Conservation (phyloP, 2,329 filamentous ascomycete species). For the Sclerotiophoma versabilis region DNA sequence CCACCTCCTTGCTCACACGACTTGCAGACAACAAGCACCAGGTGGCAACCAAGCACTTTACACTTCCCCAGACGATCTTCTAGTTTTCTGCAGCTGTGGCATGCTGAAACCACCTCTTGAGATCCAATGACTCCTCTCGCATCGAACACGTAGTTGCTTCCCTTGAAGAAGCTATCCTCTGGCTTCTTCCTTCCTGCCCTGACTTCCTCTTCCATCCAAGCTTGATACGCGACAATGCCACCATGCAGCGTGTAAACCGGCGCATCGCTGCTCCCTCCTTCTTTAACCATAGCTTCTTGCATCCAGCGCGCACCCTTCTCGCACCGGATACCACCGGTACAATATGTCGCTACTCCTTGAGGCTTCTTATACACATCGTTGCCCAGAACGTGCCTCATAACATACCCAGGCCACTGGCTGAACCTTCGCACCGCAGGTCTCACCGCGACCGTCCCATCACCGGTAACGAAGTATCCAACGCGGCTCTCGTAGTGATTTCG, state of each 20-base stretch:
- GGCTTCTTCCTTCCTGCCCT: conserved; percentile 21
- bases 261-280: conserved; percentile 1
- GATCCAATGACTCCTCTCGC: conserved; percentile 28
- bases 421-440: conserved; percentile 31
- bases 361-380: conserved; percentile 20
- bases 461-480: conserved; percentile 33
- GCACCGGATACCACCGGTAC: conserved; percentile 34
- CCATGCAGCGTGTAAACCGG: conserved; percentile 30
- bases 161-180: conserved; percentile 33
- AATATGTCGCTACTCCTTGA: conserved; percentile 29
- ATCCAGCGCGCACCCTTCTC: conserved; percentile 39
- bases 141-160: conserved; percentile 36
- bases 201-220: conserved; percentile 32
- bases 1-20: conserved; percentile 19
- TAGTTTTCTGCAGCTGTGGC: conserved; percentile 23
- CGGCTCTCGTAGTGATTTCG: conserved; percentile 37
- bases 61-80: conserved; percentile 31
- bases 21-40: conserved; percentile 30
- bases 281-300: conserved; percentile 23
- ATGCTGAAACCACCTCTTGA: conserved; percentile 22
- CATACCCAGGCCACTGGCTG: conserved; percentile 35
- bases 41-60: conserved; percentile 23
- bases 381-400: conserved; percentile 26
- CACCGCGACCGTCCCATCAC: conserved; percentile 23
- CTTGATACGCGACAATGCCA: conserved; percentile 33